These are phyloP conservation scores for Fomitiporia mediterranea DNA, from an alignment of 1,284 basidiomycete species.

Conservation along the genomic window DNA sequence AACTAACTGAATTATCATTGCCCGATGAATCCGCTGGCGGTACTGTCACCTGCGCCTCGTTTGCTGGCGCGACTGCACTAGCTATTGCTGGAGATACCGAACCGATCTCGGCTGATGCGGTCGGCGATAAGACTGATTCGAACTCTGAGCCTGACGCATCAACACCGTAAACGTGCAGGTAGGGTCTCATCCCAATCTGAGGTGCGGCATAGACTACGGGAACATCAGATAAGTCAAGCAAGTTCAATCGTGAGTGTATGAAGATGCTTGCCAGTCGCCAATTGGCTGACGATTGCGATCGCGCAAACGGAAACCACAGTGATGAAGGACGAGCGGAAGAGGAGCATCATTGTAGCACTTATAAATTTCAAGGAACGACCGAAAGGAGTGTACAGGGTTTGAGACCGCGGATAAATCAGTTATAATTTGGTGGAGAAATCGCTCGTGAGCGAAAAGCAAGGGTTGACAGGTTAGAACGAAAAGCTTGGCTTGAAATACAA, in stretches of 20 bases:
- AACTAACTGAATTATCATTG: conserved; percentile 2
- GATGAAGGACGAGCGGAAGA: conserved; percentile 14
- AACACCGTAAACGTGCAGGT: conserved; percentile 9
- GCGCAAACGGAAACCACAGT: neutral
- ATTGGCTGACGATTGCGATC: conserved; percentile 4
- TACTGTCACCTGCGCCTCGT: neutral
- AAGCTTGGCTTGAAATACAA: neutral
- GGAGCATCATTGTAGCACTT: conserved; percentile 7
- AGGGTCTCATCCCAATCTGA: conserved; percentile 10
- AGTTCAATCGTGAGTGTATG: neutral
- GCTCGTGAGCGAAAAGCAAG: neutral
- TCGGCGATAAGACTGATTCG: neutral
- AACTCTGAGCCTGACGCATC: neutral
- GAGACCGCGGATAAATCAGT: neutral
- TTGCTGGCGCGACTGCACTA: neutral
- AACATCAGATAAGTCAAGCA: neutral
- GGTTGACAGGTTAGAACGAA: conserved; percentile 4
- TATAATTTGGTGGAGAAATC: conserved; percentile 6
- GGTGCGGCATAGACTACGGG: conserved; percentile 10
- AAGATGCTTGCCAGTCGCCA: conserved; percentile 4
- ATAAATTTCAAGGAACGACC: neutral
- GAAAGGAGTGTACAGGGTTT: neutral
- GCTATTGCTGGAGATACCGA: neutral
- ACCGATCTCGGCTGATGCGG: conserved; percentile 1
- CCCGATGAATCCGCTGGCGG: neutral